These are phyloP conservation scores for Prunus dulcis DNA, from an alignment of 306 rosid species.

Conservation along the genomic window DNA sequence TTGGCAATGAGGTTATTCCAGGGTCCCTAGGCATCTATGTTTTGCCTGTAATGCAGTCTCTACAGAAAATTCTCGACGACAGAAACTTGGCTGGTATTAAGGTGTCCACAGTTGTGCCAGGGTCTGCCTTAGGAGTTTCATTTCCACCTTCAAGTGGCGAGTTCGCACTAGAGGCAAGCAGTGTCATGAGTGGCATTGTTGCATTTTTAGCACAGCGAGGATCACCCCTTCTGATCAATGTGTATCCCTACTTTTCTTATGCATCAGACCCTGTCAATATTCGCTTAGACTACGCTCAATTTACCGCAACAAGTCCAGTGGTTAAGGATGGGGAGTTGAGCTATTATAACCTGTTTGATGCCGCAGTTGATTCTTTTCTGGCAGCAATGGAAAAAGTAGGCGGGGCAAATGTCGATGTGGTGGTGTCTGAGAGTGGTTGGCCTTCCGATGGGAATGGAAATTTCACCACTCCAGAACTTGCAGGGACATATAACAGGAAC, in stretches of 20 bases:
- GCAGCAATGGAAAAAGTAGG: conserved; percentile 23
- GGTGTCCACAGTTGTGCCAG: conserved; percentile 29
- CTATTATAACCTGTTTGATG: conserved; percentile 34
- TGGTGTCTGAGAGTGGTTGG: conserved; percentile 43
- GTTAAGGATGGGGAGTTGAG: conserved; percentile 6
- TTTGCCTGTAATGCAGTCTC: conserved; percentile 19
- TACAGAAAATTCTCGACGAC: conserved; percentile 8
- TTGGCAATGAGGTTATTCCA: conserved; percentile 32
- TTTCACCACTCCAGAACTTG: conserved; percentile 15
- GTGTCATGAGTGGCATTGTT: conserved; percentile 8
- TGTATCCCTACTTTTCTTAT: conserved; percentile 41
- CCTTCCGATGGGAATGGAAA: conserved; percentile 31
- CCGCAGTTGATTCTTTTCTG: conserved; percentile 33
- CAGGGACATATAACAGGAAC: conserved; percentile 26
- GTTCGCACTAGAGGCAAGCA: neutral
- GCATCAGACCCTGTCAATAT: conserved; percentile 22
- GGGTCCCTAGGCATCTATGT: conserved; percentile 1
- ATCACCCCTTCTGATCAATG: conserved; percentile 35
- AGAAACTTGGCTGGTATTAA: conserved; percentile 4
- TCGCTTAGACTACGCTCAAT: conserved; percentile 18
- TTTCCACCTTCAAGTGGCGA: conserved; percentile 29
- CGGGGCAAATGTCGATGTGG: conserved; percentile 14
- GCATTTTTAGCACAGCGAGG: conserved; percentile 13
- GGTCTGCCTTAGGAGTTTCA: neutral
- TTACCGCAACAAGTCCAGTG: neutral